Conservation (phyloP, 495 filamentous ascomycete genomes). For the Aspergillus affinis region DNA sequence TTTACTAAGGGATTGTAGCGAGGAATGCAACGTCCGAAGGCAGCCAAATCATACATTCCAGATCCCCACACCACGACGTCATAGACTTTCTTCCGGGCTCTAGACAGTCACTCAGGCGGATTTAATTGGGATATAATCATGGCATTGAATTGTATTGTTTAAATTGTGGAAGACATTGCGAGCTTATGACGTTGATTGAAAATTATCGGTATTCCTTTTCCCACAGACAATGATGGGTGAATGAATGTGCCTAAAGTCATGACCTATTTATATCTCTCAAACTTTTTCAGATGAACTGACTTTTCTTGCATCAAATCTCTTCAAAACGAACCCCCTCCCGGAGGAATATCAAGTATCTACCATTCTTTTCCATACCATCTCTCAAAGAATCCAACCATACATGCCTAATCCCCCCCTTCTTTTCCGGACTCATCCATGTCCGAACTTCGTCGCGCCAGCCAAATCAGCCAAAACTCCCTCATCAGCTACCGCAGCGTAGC, state of each 20-base stretch:
- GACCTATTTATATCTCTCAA: neutral
- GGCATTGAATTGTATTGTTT: neutral
- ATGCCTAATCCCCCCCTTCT: neutral
- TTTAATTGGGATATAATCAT: no score
- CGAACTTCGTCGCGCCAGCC: conserved; percentile 1
- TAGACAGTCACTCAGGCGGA: no score
- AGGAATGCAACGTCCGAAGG: neutral
- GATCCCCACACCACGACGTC: neutral
- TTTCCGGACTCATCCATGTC: conserved; percentile 1
- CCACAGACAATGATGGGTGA: neutral
- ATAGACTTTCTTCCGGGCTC: neutral
- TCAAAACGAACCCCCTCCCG: no score
- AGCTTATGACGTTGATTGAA: neutral
- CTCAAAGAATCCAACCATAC: neutral
- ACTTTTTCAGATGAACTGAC: neutral
- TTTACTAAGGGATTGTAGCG: neutral
- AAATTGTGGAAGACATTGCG: neutral
- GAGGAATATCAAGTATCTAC: no score
- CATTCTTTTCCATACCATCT: neutral
- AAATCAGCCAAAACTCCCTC: conserved; percentile 8
- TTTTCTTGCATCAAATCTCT: neutral
- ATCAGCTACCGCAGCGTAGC: conserved; percentile 14
- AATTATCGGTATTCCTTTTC: no score
- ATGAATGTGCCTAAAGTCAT: neutral
- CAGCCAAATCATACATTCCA: neutral